Conservation (phyloP, 345 rosid species). For the Lepidium sativum region DNA sequence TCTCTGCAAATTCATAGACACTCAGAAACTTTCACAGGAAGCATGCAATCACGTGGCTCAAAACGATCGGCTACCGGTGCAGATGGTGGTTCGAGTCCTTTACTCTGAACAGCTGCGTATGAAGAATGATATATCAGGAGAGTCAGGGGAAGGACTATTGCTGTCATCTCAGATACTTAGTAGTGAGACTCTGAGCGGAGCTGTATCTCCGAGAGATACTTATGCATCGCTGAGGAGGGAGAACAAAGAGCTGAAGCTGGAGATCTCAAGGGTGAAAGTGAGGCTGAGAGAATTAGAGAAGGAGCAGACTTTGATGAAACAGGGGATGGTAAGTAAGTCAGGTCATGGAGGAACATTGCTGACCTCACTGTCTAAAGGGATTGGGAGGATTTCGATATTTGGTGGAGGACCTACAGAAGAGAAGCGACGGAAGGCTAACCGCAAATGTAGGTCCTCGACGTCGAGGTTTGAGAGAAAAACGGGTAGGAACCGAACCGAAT, state of each 20-base stretch:
- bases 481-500: slow-evolving; percentile 32
- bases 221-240: slow-evolving; percentile 92
- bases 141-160: slow-evolving; percentile 50
- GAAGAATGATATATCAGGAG: slow-evolving; percentile 53
- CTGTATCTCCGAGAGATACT: slow-evolving; percentile 73
- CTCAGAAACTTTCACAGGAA: slow-evolving; percentile 33
- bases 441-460: slow-evolving; percentile 30
- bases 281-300: slow-evolving; percentile 89
- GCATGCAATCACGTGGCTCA: slow-evolving; percentile 31
- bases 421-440: slow-evolving; percentile 40
- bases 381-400: slow-evolving; percentile 59
- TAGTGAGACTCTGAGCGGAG: slow-evolving; percentile 49
- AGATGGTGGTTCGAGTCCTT: slow-evolving; percentile 26
- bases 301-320: slow-evolving; percentile 88
- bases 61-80: slow-evolving; percentile 26
- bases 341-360: slow-evolving; percentile 61
- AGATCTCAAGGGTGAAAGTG: slow-evolving; percentile 95
- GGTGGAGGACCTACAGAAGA: slow-evolving; percentile 36
- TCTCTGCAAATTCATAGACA: slow-evolving; percentile 65
- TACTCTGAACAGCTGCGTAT: slow-evolving; percentile 33
- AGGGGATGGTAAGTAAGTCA: slow-evolving; percentile 62
- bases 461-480: slow-evolving; percentile 39
- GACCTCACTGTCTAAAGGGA: slow-evolving; percentile 70
- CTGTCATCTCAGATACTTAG: slow-evolving; percentile 40
- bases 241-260: slow-evolving; percentile 90